Evolutionary conservation across 257 asterid species (phyloP), one percentile per base, ranked within the genome.

Genomic region (Solanum peruvianum): DNA sequence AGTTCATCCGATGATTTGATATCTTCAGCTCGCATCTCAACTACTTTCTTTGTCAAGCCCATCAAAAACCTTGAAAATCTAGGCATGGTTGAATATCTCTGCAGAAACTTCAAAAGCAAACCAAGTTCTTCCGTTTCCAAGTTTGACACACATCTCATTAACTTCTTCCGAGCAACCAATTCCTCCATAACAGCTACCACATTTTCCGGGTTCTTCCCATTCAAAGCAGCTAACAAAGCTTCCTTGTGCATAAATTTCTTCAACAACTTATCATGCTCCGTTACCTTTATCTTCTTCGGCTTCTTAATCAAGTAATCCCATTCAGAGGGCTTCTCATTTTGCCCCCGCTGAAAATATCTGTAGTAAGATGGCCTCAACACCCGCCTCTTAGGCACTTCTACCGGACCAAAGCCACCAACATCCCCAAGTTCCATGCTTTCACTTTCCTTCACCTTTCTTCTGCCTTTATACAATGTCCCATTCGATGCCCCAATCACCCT

Each of bases 171-270:
- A 7, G 96, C 97, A 21, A 97, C 95, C 90, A 97, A 88, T 78
- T 97, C 99, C 93, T 97, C 99, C 92, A 97, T 95, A 39, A 97
- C 99, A 44, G 99, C 99, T 86, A 96, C 94, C 52, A 93, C 91
- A 86, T 90, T 89, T 88, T 91, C 97, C 0, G 98, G 98, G 86
- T 93, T 93, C 88, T 89, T 95, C 85, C 88, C 89, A 13, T 39
- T 90, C 89, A 97, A 89, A 81, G 93, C 95, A 31, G 96, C 94
- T 45, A 95, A 93, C 69, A 96, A 85, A 0, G 99, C 98, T 39
- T 95, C 97, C 89, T 93, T 95, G 86, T 95, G 99, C 95, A 96
- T 92, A 73, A 95, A 96, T 84, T 93, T 95, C 93, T 93, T 95
- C 92, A 96, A 86, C 66, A 96, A 67, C 90, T 93, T 96, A 66